Conservation (phyloP, 257 asterid genomes). For the Paraleonurus japonicus region DNA sequence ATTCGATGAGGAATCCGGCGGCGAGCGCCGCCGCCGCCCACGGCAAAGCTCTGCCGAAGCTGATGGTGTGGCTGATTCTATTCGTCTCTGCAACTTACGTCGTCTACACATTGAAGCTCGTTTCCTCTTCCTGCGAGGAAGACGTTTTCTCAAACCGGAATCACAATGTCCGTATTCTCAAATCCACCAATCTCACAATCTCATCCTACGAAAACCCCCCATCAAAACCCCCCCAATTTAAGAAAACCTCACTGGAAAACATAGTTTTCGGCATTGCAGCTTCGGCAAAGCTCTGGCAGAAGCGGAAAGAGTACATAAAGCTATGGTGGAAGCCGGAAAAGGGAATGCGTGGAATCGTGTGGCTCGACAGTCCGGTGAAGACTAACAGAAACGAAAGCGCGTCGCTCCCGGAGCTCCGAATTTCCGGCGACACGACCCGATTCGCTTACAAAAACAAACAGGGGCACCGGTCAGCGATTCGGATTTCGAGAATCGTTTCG, state of each 20-base stretch:
- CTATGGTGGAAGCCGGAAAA: conserved; percentile 59
- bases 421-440: conserved; percentile 49
- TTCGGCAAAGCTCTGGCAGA: conserved; percentile 55
- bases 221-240: background rate
- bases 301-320: conserved; percentile 60
- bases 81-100: conserved; percentile 53
- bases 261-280: conserved; percentile 63
- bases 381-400: conserved; percentile 30
- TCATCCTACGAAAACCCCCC: background rate
- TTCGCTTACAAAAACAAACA: conserved; percentile 49
- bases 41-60: conserved; percentile 47
- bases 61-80: conserved; percentile 58
- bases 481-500: conserved; percentile 62
- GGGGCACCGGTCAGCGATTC: conserved; percentile 62
- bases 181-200: background rate
- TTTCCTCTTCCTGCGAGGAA: conserved; percentile 38
- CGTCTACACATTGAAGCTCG: conserved; percentile 45
- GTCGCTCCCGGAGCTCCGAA: conserved; percentile 44
- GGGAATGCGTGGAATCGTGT: conserved; percentile 55
- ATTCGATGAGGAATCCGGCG: conserved; percentile 48
- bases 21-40: conserved; percentile 29
- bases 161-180: background rate
- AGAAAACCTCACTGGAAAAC: conserved; percentile 31
- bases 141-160: conserved; percentile 25
- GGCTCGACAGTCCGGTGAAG: conserved; percentile 47